Percentiles rank a stretch among this genome's conserved stretches.
Conservation (phyloP, 2,329 filamentous ascomycete genomes). For the Aspergillus hiratsukae region DNA sequence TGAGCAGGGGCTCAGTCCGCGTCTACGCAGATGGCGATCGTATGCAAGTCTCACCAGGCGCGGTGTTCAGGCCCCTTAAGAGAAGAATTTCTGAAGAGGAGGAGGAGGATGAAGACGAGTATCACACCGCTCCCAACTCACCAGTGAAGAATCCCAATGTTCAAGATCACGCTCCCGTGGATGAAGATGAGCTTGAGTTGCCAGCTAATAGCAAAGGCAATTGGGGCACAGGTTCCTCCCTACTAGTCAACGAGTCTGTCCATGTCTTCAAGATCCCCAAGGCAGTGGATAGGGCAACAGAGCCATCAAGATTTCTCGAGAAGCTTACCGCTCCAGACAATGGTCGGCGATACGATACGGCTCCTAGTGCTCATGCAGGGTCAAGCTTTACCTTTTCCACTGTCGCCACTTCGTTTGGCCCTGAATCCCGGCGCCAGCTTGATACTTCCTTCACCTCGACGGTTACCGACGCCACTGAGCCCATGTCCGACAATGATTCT, state of each 20-base stretch:
- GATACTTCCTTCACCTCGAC: slow-evolving; percentile 23
- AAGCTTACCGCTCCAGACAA: slow-evolving; percentile 14
- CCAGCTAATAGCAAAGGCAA: not conserved
- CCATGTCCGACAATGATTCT: slow-evolving; percentile 19
- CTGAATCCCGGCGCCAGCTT: slow-evolving; percentile 5
- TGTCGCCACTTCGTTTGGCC: slow-evolving; percentile 10
- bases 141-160: slow-evolving; percentile 15
- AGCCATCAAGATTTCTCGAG: slow-evolving; percentile 14
- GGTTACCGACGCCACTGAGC: slow-evolving; percentile 26
- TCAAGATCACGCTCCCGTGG: not conserved
- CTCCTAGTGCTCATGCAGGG: slow-evolving; percentile 5
- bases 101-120: slow-evolving; percentile 24
- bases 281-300: not conserved
- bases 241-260: not conserved
- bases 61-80: slow-evolving; percentile 4
- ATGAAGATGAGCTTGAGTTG: not conserved
- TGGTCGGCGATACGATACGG: slow-evolving; percentile 15
- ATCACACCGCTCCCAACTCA: slow-evolving; percentile 29
- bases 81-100: slow-evolving; percentile 18
- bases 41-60: slow-evolving; percentile 6
- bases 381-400: slow-evolving; percentile 23
- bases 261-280: slow-evolving; percentile 8
- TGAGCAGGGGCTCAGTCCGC: slow-evolving; percentile 18
- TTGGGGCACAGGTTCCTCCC: not conserved
- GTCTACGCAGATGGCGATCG: slow-evolving; percentile 1